Evolutionary conservation across 225 moss, liverwort and hornwort genomes (phyloP), one percentile per base, ranked within the genome.

Genomic region (Climacium dendroides): DNA sequence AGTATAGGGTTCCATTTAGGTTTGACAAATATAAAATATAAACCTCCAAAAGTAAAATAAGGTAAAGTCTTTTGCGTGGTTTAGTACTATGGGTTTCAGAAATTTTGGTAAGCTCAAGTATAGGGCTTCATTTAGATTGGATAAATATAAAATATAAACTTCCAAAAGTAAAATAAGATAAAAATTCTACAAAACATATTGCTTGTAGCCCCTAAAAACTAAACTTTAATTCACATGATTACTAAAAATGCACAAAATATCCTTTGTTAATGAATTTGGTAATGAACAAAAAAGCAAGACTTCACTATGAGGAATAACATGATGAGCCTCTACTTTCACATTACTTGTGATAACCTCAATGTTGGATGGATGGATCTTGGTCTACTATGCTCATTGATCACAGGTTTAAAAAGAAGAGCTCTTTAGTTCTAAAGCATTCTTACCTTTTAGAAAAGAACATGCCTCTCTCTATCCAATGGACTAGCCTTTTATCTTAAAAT

Each of bases 291-390:
- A 11, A 35, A 35, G 2, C 1, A 65, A 0, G 15, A 7, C 10
- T 10, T 47, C 1, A 0, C 30, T 11, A 47, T 3, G 7, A 48
- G 3, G 7, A 47, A 32, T 19, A 74, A 11, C 19, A 48, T 5
- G 7, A 2, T 8, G 1, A 74, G 0, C 5, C 5, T 32, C 3
- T 19, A 0, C 7, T 74, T 48, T 48, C 5, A 74, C 8, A 32
- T 4, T 20, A 32, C 0, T 0, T 0, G 0, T 12, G 0, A 28
- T 1, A 17, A 47, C 17, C 4, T 45, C 4, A 30, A 29, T 48
- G 3, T 32, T 48, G 7, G 1, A 20, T 48, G 32, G 5, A 19
- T 47, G 6, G 10, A 72, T 72, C 17, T 19, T 30, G 0, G 1
- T 29, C 4, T 30, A 11, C 32, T 1, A 32, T 7, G 34, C 3